phyloP scores from a whole-genome alignment of 163 green algal genomes.

The Prototheca cutis region DNA sequence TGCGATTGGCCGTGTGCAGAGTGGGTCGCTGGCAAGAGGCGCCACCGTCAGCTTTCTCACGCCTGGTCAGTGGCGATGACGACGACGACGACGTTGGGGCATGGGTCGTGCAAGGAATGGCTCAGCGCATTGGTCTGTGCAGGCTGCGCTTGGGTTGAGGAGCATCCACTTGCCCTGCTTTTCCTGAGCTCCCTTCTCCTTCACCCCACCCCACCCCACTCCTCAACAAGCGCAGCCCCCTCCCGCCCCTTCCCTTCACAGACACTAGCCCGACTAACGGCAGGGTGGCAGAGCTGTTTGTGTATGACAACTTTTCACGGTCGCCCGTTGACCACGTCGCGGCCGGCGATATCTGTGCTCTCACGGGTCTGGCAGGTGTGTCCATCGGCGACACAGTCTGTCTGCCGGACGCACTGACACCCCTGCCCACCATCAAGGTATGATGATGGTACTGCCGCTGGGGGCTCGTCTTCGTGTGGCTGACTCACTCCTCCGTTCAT shows the following conservation, averaged over 20 bases:
- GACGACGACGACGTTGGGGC: no score
- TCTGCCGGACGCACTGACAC: constrained; percentile 32
- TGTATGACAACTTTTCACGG: constrained; percentile 93
- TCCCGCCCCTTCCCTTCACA: not conserved
- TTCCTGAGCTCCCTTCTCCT: no score
- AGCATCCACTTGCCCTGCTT: no score
- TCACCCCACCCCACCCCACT: no score
- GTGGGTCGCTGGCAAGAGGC: constrained; percentile 60
- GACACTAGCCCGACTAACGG: constrained; percentile 10
- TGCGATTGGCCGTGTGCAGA: constrained; percentile 79
- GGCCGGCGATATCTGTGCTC: constrained; percentile 73
- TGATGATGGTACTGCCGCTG: no score
- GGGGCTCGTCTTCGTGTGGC: no score
- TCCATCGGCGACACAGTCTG: constrained; percentile 95
- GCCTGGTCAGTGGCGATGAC: no score
- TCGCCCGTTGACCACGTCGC: constrained; percentile 59
- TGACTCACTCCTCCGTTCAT: no score
- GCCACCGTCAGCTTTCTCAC: constrained; percentile 44
- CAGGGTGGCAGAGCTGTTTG: constrained; percentile 86
- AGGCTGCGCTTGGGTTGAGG: no score
- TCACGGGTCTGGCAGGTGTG: constrained; percentile 52
- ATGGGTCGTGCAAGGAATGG: no score
- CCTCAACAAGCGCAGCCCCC: not conserved
- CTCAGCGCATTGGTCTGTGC: no score
- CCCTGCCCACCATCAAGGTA: constrained; percentile 39